Base-by-base conservation (phyloP, 176 grass and related monocot genomes). In the Poa annua region DNA sequence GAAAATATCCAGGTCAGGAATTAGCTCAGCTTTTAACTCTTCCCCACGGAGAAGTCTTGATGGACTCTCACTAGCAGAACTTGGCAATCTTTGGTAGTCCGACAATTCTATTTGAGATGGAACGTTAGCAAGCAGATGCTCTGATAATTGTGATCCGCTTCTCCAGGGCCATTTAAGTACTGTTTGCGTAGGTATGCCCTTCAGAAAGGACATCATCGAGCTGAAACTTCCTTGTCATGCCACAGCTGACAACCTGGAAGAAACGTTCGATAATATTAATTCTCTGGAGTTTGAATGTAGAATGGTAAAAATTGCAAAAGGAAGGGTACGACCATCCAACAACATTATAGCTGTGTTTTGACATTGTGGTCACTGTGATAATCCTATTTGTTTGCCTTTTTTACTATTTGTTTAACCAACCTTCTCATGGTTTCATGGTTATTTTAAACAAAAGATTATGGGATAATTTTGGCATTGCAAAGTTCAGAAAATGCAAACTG, bases 1-100 rank as follows among this genome's bases (percentile, higher is more conserved):
- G 83, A 98, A 98, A 71, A 98, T 88, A 79, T 98, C 96, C 77
- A 98, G 61, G 79, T 98, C 91, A 66, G 87, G 69, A 34, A 98
- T 98, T 0, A 77, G 91, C 75, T 95, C 83, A 34, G 75, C 80
- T 48, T 91, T 88, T 80, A 84, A 39, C 4, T 78, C 81, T 88
- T 95, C 92, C 38, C 80, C 91, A 86, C 89, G 79, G 67, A 98
- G 88, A 86, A 98, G 86, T 75, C 91, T 83, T 44, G 91, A 88
- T n/a, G 92, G 92, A 83, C 92, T 95, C 84, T 93, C 96, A 63
- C 66, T 84, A 75, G 81, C 87, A 56, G 95, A 89, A 66, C 66
- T 36, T 6, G 86, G 90, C 59, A 95, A 76, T 21, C 69, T 90
- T 62, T 72, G 68, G 55, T 98, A 98, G 77, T 94, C 89, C 0